Percentiles rank a stretch among this genome's conserved stretches.
Evolutionary conservation across 164 flowering plant species (phyloP).

Genomic region (Santalum album): DNA sequence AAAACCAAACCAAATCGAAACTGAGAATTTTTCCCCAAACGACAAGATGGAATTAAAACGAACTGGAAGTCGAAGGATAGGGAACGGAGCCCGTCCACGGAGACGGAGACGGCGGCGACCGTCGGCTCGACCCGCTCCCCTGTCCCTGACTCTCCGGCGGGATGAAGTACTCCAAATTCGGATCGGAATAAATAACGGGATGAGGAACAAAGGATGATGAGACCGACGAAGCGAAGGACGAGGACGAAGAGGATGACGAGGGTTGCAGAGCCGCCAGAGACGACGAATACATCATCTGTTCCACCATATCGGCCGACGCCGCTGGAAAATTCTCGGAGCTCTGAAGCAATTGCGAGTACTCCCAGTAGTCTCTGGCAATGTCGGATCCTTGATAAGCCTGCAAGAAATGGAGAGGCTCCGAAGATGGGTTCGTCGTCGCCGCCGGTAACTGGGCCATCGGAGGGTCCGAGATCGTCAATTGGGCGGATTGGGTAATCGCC

Average conservation of each 20-base stretch:
- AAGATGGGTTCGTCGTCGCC: conserved; percentile 1
- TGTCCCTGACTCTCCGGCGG: conserved; percentile 21
- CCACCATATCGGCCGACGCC: conserved; percentile 18
- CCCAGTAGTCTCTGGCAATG: conserved; percentile 33
- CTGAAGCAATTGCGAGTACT: conserved; percentile 50
- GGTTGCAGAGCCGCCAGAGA: conserved; percentile 10
- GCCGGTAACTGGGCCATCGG: conserved; percentile 16
- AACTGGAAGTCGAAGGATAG: conserved; percentile 29
- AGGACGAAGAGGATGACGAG: conserved; percentile 13
- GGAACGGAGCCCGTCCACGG: conserved; percentile 26
- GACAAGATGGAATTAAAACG: background rate
- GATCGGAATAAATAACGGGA: conserved; percentile 20
- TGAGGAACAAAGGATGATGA: conserved; percentile 14
- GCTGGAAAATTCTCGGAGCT: conserved; percentile 24
- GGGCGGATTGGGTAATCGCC: conserved; percentile 11
- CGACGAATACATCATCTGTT: conserved; percentile 28
- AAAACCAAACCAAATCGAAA: background rate
- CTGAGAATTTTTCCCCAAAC: too few relatives aligned
- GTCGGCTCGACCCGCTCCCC: conserved; percentile 17
- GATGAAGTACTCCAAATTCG: conserved; percentile 15
- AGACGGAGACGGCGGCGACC: conserved; percentile 13
- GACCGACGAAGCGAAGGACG: background rate
- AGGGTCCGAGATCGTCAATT: conserved; percentile 16
- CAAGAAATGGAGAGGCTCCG: background rate
- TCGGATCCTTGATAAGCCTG: conserved; percentile 12